phyloP scores from a whole-genome alignment of 2,329 filamentous ascomycete genomes.

The Chaetomium olivaceum region DNA sequence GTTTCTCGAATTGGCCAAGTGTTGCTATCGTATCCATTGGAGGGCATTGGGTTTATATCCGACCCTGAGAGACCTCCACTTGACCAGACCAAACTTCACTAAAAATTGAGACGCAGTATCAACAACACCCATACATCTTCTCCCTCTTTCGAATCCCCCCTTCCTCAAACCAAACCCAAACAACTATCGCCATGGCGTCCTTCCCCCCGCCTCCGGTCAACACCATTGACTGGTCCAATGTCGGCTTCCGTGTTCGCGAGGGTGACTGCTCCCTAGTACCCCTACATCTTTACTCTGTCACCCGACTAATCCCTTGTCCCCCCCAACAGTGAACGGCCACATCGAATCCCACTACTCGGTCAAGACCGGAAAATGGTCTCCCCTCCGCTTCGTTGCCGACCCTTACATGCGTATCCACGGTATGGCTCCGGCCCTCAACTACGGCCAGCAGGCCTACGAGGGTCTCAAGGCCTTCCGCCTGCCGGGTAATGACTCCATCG shows the following conservation, averaged over 20 bases:
- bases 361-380: slow-evolving; percentile 73
- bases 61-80: neutral
- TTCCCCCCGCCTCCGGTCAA: slow-evolving; percentile 78
- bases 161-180: neutral
- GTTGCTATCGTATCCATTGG: neutral
- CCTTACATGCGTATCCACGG: slow-evolving; percentile 89
- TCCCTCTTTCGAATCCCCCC: neutral
- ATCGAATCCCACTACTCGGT: slow-evolving; percentile 82
- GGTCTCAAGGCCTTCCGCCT: slow-evolving; percentile 95
- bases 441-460: slow-evolving; percentile 96
- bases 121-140: neutral
- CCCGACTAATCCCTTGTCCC: neutral
- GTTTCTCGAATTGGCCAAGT: neutral
- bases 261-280: slow-evolving; percentile 52
- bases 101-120: neutral
- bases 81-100: too few species aligned
- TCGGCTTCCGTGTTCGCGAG: slow-evolving; percentile 91
- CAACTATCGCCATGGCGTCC: slow-evolving; percentile 44
- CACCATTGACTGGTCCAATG: slow-evolving; percentile 89
- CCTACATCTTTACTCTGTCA: neutral
- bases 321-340: slow-evolving; percentile 77
- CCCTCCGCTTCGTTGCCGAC: slow-evolving; percentile 76
- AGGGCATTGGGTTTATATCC: neutral
- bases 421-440: slow-evolving; percentile 94
- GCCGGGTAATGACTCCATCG: slow-evolving; percentile 68